Base-by-base conservation (phyloP, 2,329 filamentous ascomycete species). In the Parastagonospora avenae region DNA sequence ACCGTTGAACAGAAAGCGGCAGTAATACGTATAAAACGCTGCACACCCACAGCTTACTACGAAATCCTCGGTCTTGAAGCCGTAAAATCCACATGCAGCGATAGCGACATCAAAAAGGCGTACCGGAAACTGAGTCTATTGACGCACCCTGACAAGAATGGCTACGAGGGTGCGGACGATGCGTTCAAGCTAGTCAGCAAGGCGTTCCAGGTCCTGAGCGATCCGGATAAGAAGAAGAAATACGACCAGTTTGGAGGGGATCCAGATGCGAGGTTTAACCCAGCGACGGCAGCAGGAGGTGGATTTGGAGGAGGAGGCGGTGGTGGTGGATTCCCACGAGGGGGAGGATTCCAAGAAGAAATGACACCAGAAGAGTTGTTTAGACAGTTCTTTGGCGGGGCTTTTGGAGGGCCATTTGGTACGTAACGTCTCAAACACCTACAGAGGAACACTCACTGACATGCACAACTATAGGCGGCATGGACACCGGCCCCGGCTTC, bases 141-240 rank as follows among this genome's bases (percentile, higher is more conserved):
- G 69, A 99, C 94, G 52, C 94, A 99, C 80, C 94, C 94, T 57
- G 94, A 99, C 80, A 99, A 99, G 81, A 99, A 99, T 81, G 92
- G 92, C 43, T 92, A 97, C 73, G 88, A 93, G 32, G 86, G 95
- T 53, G 93, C 94, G 48, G 94, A 97, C 73, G 94, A 99, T 79
- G 94, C 94, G 29, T 99, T 99, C 80, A 99, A 99, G 80, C 90
- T 97, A 90, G 92, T 99, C 19, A 90, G 91, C 67, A 84, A 91
- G 64, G 94, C 94, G 12, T 99, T 99, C 73, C 90, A 95, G 64
- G 86, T 97, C 45, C 80, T 99, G 42, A 93, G 91, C 55, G 94
- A 99, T 73, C 84, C 91, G 68, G 93, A 97, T 59, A 97, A 97
- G 85, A 89, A 91, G 70, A 82, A 88, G 12, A 91, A 90, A 74